Percentiles rank a stretch among this genome's conserved stretches.
phyloP scores from a whole-genome alignment of 345 rosid genomes.

The Balakata baccata region DNA sequence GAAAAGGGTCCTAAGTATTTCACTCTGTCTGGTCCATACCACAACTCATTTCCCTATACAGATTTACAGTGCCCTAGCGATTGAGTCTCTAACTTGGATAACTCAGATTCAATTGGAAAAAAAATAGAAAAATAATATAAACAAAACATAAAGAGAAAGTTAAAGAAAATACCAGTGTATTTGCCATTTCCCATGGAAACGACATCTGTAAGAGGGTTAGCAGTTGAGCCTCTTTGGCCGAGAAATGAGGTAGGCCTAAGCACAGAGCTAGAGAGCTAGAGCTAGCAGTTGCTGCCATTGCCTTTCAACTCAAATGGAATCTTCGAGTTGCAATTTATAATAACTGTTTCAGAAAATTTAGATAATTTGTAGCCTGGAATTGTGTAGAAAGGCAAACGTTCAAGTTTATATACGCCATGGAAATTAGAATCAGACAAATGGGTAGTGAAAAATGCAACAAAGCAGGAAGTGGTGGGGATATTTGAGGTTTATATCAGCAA shows the following conservation, averaged over 20 bases:
- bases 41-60: constrained; percentile 62
- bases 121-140: too few relatives aligned
- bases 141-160: neutral
- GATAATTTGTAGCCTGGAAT: constrained; percentile 8
- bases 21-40: constrained; percentile 97
- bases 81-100: too few relatives aligned
- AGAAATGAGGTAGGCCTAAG: constrained; percentile 65
- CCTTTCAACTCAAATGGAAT: neutral
- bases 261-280: constrained; percentile 74
- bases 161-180: constrained; percentile 49
- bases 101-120: too few relatives aligned
- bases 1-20: constrained; percentile 97
- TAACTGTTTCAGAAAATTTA: neutral
- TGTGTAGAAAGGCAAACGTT: constrained; percentile 4
- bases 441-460: constrained; percentile 31
- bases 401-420: constrained; percentile 17
- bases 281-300: constrained; percentile 52
- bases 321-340: neutral
- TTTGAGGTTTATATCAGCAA: constrained; percentile 42
- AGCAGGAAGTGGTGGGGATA: constrained; percentile 38
- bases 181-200: constrained; percentile 61
- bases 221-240: constrained; percentile 55
- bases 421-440: constrained; percentile 19
- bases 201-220: constrained; percentile 65
- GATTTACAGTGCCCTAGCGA: neutral